Conservation (phyloP, 1,284 basidiomycete genomes). For the Ganoderma leucocontextum region DNA sequence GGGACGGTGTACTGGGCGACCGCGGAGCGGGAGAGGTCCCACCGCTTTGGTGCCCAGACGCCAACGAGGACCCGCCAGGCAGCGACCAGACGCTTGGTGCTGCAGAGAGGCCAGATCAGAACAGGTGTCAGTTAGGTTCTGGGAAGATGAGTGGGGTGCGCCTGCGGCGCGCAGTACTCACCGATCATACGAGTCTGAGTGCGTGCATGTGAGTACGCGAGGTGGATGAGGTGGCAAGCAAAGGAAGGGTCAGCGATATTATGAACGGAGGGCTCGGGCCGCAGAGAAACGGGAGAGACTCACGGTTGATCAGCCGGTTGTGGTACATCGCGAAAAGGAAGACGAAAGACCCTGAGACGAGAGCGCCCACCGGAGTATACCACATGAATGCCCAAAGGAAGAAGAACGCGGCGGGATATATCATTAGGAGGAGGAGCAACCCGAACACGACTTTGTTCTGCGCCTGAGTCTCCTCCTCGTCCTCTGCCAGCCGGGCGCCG, state of each 20-base stretch:
- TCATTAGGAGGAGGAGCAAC: conserved; percentile 74
- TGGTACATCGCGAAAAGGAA: conserved; percentile 87
- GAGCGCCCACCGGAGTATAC: conserved; percentile 65
- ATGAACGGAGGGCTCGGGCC: conserved; percentile 11
- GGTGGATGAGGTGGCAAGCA: background rate
- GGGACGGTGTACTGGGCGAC: conserved; percentile 81
- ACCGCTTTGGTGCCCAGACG: conserved; percentile 85
- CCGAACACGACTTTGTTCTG: conserved; percentile 93
- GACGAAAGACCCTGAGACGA: conserved; percentile 50
- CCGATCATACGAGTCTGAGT: conserved; percentile 82
- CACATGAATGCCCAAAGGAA: conserved; percentile 83
- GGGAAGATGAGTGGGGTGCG: conserved; percentile 5
- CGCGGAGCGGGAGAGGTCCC: conserved; percentile 76
- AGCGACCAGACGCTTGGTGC: conserved; percentile 83
- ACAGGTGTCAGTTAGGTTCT: conserved; percentile 25
- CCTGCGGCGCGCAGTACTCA: conserved; percentile 47
- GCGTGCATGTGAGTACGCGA: background rate
- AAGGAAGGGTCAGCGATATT: conserved; percentile 20
- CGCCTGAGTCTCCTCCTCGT: conserved; percentile 93
- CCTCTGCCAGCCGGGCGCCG: conserved; percentile 78
- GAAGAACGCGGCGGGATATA: conserved; percentile 86
- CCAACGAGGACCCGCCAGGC: conserved; percentile 92
- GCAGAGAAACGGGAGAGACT: conserved; percentile 41
- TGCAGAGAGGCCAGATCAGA: conserved; percentile 40
- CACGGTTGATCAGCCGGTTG: conserved; percentile 77